These are phyloP conservation scores for Arthrobotrys megalospora DNA, from an alignment of 2,329 filamentous ascomycete species.

Conservation along the genomic window DNA sequence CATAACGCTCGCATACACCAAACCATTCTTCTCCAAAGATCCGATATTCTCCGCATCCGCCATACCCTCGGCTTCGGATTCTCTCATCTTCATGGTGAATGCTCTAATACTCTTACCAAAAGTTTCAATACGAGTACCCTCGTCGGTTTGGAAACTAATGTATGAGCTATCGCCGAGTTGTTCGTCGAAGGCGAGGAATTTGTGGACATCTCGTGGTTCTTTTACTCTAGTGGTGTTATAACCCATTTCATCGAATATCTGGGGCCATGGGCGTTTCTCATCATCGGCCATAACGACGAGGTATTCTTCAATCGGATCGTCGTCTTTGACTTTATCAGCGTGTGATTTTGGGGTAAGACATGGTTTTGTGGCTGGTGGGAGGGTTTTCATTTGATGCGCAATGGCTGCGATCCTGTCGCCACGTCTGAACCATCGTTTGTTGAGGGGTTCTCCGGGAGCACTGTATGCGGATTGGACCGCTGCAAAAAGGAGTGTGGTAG, in stretches of 20 bases:
- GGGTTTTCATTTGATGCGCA: constrained; percentile 33
- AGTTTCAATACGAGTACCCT: constrained; percentile 61
- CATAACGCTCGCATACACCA: constrained; percentile 39
- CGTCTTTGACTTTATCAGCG: neutral
- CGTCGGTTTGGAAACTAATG: constrained; percentile 34
- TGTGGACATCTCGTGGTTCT: constrained; percentile 12
- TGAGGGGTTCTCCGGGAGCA: neutral
- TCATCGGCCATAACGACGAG: constrained; percentile 62
- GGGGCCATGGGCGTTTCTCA: constrained; percentile 61
- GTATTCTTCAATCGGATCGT: constrained; percentile 59
- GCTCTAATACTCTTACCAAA: constrained; percentile 62
- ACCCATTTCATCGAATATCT: constrained; percentile 63
- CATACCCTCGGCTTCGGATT: constrained; percentile 38
- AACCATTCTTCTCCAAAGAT: constrained; percentile 40
- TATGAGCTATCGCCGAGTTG: constrained; percentile 10
- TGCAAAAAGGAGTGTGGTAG: constrained; percentile 25
- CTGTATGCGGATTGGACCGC: neutral
- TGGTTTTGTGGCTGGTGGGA: constrained; percentile 37
- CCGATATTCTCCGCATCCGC: constrained; percentile 19
- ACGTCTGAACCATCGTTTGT: neutral
- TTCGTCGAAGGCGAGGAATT: constrained; percentile 14
- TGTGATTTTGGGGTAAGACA: neutral
- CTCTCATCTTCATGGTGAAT: constrained; percentile 61
- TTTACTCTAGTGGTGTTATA: constrained; percentile 66
- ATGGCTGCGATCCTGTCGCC: constrained; percentile 32